Base-by-base conservation (phyloP, 83 land plant species). In the Picea abies region DNA sequence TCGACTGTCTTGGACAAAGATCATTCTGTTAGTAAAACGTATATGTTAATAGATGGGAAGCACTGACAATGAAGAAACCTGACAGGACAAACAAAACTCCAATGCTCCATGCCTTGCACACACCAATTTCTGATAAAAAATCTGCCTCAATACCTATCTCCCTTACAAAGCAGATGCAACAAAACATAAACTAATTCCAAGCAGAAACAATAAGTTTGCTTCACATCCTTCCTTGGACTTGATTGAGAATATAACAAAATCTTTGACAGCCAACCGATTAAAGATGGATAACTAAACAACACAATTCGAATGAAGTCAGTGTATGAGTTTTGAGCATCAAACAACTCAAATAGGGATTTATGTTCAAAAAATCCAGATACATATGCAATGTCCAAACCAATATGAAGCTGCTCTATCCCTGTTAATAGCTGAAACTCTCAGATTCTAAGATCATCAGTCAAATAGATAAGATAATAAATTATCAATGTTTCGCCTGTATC, bases 401-500 rank as follows among this genome's bases (percentile, higher is more conserved):
- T 47, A 52, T 44, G 25, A 73, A 73, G 77, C 25, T 41, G 9
- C 4, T 73, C 20, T 73, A 44, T 73, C 60, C 26, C 12, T 44
- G 25, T 49, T n/a, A 47, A 73, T 73, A 44, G 15, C 5, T 41
- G 56, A 44, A 44, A 19, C 47, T 73, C 47, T 44, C 16, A 47
- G 41, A 19, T 39, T 73, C 23, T 44, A 73, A 49, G 44, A 41
- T 25, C 14, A 20, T 20, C 25, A 47, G 77, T 73, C 60, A 73
- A 73, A 73, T 73, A 73, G 77, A 73, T 73, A 10, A 73, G 77
- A 73, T 47, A 73, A 73, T 17, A 56, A 56, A 56, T 56, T 73
- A 22, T 73, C 56, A 4, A 73, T 56, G 47, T 73, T 44, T 73
- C 4, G 47, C 77, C 60, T 73, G 56, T 73, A 73, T n/a, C n/a